These are phyloP conservation scores for Aspergillus coremiiformis DNA, from an alignment of 495 filamentous ascomycete species.

Conservation along the genomic window DNA sequence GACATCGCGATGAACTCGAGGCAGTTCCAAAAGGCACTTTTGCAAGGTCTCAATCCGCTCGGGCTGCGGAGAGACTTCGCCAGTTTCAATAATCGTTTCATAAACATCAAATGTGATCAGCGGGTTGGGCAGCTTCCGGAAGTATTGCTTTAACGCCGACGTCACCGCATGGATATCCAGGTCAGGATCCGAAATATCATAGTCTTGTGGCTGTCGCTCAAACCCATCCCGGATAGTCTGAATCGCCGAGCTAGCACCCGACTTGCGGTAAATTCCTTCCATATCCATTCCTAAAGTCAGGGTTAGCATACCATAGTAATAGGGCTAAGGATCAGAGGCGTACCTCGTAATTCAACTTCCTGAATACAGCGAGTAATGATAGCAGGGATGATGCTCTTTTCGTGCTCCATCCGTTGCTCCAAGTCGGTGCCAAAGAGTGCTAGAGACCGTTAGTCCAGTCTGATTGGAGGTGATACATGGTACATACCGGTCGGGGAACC, in stretches of 20 bases:
- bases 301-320: slow-evolving; percentile 1
- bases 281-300: slow-evolving; percentile 76
- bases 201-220: slow-evolving; percentile 62
- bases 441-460: slow-evolving; percentile 8
- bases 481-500: slow-evolving; percentile 41
- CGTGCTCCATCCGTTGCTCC: slow-evolving; percentile 75
- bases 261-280: slow-evolving; percentile 97
- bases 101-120: slow-evolving; percentile 92
- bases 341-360: slow-evolving; percentile 85
- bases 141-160: slow-evolving; percentile 93
- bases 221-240: slow-evolving; percentile 85
- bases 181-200: slow-evolving; percentile 85
- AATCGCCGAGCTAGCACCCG: slow-evolving; percentile 79
- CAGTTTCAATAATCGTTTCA: slow-evolving; percentile 75
- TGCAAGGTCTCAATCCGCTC: slow-evolving; percentile 59
- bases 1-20: slow-evolving; percentile 73
- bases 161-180: slow-evolving; percentile 97
- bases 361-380: slow-evolving; percentile 93
- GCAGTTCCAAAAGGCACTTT: slow-evolving; percentile 65
- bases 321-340: slow-evolving; percentile 5
- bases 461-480: not conserved
- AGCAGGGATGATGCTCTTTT: slow-evolving; percentile 80
- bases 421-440: slow-evolving; percentile 89
- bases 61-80: slow-evolving; percentile 28
- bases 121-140: slow-evolving; percentile 86